phyloP scores from a whole-genome alignment of 345 rosid genomes.

The Cardamine chenopodiifolia region DNA sequence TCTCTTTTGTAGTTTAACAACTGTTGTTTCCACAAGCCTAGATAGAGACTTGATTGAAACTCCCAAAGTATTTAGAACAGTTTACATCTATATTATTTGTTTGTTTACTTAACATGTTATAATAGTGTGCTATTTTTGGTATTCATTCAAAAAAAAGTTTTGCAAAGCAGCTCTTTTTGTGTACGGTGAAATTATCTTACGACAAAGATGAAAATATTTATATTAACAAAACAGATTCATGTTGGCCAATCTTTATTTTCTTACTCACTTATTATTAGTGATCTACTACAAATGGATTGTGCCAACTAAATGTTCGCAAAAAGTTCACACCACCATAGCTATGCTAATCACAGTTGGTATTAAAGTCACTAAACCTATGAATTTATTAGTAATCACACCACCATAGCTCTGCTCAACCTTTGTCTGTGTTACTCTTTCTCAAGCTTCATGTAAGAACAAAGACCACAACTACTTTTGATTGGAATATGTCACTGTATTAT shows the following conservation, averaged over 20 bases:
- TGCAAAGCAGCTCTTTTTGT: background rate
- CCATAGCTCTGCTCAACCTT: background rate
- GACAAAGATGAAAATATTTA: background rate
- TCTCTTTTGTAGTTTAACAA: constrained; percentile 31
- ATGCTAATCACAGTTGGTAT: too few species aligned
- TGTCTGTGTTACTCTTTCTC: background rate
- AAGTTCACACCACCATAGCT: too few species aligned
- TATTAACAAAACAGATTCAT: background rate
- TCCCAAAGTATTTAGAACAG: background rate
- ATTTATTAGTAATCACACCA: too few species aligned
- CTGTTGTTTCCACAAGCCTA: constrained; percentile 25
- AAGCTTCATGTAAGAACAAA: background rate
- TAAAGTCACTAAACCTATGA: background rate
- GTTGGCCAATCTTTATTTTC: too few species aligned
- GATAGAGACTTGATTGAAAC: constrained; percentile 16
- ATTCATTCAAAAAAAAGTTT: background rate
- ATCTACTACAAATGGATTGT: background rate
- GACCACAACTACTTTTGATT: background rate
- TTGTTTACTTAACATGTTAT: background rate
- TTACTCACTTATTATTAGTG: too few species aligned
- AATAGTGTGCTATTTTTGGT: background rate
- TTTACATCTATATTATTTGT: background rate
- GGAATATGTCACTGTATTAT: background rate
- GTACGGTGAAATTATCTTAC: background rate
- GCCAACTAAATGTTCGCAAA: background rate